A percentile compares a stretch with the other conserved stretches of the same genome.
These are phyloP conservation scores for Yamadazyma buinensis DNA, from an alignment of 1,139 yeast genomes.

Conservation along the genomic window DNA sequence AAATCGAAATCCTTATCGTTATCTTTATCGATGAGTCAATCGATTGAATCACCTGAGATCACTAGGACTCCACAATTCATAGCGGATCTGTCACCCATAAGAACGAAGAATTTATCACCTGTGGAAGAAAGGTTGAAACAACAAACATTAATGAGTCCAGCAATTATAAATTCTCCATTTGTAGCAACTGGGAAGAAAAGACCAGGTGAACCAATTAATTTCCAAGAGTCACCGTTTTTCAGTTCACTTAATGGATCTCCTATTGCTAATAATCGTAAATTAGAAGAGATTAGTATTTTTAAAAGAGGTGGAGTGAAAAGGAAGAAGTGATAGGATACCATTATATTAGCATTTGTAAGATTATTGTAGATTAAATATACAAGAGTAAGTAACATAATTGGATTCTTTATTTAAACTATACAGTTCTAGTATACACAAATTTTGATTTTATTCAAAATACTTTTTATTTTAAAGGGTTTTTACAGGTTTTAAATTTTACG, in stretches of 20 bases:
- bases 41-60: neutral
- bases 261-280: slow-evolving; percentile 1
- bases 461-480: too few species aligned
- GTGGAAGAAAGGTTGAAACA: slow-evolving; percentile 4
- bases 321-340: slow-evolving; percentile 1
- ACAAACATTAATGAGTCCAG: slow-evolving; percentile 5
- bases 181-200: slow-evolving; percentile 9
- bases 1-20: slow-evolving; percentile 4
- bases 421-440: too few species aligned
- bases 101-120: slow-evolving; percentile 3
- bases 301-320: slow-evolving; percentile 6
- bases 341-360: too few species aligned
- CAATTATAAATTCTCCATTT: slow-evolving; percentile 17
- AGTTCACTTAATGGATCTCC: slow-evolving; percentile 24
- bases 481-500: too few species aligned
- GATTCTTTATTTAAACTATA: too few species aligned
- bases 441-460: too few species aligned
- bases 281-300: slow-evolving; percentile 3
- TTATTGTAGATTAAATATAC: too few species aligned
- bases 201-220: slow-evolving; percentile 36
- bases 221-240: slow-evolving; percentile 31
- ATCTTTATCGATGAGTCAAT: neutral
- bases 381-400: neutral
- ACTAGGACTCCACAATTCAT: slow-evolving; percentile 1
- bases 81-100: slow-evolving; percentile 6